These are phyloP conservation scores for Ananas comosus DNA, from an alignment of 176 grass and related monocot species.

Conservation along the genomic window DNA sequence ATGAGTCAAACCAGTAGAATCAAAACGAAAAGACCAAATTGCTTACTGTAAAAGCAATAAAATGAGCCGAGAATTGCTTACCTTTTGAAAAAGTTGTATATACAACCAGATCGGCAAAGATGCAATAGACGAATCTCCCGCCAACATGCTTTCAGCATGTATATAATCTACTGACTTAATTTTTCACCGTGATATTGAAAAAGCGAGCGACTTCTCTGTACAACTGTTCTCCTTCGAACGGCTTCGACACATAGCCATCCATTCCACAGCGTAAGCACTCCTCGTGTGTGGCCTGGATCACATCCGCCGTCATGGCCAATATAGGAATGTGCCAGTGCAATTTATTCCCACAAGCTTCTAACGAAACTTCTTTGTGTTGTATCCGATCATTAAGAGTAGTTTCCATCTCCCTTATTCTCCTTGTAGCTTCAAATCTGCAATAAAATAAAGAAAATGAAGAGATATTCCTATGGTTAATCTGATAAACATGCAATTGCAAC, in stretches of 20 bases:
- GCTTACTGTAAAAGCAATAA: too few species aligned
- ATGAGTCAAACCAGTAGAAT: too few species aligned
- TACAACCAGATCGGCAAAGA: slow-evolving; percentile 17
- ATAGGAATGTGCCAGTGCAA: slow-evolving; percentile 77
- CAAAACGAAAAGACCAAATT: too few species aligned
- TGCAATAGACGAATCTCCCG: slow-evolving; percentile 9
- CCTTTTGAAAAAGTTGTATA: slow-evolving; percentile 25
- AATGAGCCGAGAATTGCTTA: slow-evolving; percentile 21
- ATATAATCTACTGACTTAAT: slow-evolving; percentile 20
- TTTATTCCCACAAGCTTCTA: slow-evolving; percentile 34
- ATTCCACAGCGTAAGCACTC: slow-evolving; percentile 69
- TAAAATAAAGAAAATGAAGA: slow-evolving; percentile 8
- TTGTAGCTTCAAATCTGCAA: slow-evolving; percentile 93
- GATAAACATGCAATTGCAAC: too few species aligned
- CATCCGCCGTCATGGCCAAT: slow-evolving; percentile 97
- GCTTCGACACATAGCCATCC: slow-evolving; percentile 98
- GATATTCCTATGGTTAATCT: too few species aligned
- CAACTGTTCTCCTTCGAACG: slow-evolving; percentile 96
- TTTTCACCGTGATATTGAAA: slow-evolving; percentile 35
- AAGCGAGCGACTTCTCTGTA: slow-evolving; percentile 96
- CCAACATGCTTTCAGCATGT: slow-evolving; percentile 46
- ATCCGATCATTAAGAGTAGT: slow-evolving; percentile 59
- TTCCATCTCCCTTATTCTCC: slow-evolving; percentile 79
- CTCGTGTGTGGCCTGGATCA: slow-evolving; percentile 96
- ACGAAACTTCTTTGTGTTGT: slow-evolving; percentile 34